Conservation (phyloP, 2,329 filamentous ascomycete genomes). For the Alternaria triticina region DNA sequence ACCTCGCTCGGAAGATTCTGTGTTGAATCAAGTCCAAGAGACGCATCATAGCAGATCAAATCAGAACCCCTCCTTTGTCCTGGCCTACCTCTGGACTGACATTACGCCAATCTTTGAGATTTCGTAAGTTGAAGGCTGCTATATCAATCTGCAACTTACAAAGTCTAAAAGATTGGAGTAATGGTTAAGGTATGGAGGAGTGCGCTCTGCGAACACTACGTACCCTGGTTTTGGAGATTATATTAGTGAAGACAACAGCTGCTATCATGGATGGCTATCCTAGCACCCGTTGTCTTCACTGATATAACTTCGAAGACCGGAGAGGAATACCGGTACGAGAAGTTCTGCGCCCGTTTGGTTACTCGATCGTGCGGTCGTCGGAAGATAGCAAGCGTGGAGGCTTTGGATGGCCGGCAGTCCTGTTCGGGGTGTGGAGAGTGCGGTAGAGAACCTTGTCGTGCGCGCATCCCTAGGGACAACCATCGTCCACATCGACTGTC, state of each 20-base stretch:
- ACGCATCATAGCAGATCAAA: too few species aligned
- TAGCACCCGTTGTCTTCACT: too few species aligned
- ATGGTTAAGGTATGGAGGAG: not conserved
- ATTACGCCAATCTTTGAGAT: not conserved
- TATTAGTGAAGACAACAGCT: too few species aligned
- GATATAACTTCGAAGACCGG: not conserved
- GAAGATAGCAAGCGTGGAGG: not conserved
- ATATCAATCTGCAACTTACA: too few species aligned
- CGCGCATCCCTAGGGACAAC: accelerated
- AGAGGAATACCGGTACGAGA: not conserved
- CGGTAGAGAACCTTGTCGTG: not conserved
- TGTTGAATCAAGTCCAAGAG: too few species aligned
- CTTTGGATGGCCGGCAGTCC: not conserved
- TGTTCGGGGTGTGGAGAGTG: not conserved
- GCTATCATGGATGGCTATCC: too few species aligned
- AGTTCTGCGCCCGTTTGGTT: not conserved
- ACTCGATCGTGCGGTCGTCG: not conserved
- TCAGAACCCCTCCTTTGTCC: too few species aligned
- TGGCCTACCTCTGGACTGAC: not conserved
- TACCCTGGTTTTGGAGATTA: not conserved
- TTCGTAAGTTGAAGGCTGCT: too few species aligned
- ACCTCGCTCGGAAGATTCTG: too few species aligned
- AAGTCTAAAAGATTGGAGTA: not conserved
- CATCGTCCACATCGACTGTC: not conserved
- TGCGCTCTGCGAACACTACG: not conserved